phyloP scores from a whole-genome alignment of 352 stramenopile genomes.

The Elongisporangium senticosum region DNA sequence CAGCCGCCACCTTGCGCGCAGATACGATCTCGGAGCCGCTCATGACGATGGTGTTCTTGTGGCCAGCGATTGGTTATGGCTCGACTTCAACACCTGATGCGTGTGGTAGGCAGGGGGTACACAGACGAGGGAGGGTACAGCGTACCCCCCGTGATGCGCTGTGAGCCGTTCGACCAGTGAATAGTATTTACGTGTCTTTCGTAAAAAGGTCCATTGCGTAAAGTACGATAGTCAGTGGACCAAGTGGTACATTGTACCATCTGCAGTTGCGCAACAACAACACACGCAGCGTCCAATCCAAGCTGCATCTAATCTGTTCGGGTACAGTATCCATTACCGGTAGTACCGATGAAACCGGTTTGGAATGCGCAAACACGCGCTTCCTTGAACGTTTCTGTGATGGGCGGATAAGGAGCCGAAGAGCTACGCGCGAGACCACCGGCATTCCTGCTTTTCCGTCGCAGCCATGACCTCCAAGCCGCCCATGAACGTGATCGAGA shows the following conservation, averaged over 20 bases:
- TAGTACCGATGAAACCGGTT: background rate
- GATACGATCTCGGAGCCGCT: background rate
- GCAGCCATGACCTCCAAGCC: constrained; percentile 6
- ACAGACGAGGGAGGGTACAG: background rate
- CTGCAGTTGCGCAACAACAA: background rate
- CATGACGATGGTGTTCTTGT: background rate
- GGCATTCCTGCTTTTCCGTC: background rate
- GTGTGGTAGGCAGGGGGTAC: background rate
- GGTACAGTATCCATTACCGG: background rate
- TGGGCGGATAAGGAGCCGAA: background rate
- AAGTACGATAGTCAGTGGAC: background rate
- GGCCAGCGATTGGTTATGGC: background rate
- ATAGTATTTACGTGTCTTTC: background rate
- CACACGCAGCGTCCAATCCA: background rate
- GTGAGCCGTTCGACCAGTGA: background rate
- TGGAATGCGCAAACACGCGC: background rate
- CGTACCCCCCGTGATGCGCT: background rate
- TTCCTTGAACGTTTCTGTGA: background rate
- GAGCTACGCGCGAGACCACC: background rate
- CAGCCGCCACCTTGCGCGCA: constrained; percentile 65
- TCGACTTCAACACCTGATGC: background rate
- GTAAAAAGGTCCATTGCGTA: background rate
- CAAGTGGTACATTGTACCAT: background rate
- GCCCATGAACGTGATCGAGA: constrained; percentile 84
- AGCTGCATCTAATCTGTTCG: no score